Evolutionary conservation across 2,329 filamentous ascomycete genomes (phyloP), one percentile per base, ranked within the genome.

Genomic region (Diaporthe ilicicola): DNA sequence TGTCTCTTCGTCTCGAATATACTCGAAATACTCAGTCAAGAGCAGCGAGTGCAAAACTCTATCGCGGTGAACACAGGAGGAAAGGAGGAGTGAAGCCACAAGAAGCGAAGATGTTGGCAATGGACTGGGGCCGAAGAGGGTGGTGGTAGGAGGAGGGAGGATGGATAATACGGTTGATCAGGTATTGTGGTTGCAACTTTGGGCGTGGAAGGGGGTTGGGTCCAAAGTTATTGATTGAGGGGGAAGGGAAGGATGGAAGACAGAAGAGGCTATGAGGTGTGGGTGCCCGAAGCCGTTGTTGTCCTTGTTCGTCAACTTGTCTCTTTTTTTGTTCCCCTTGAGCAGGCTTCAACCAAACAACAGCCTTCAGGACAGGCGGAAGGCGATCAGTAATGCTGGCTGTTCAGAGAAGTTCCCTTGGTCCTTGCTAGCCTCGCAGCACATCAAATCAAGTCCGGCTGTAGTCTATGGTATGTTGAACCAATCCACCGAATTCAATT

Each of bases 1-100:
- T 10, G 24, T 66, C 37, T 55, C 55, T 70, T 37, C 62, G 48
- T 70, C 44, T 64, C 55, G n/a, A 56, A 32, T 34, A 70, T 39
- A 56, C 71, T 71, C 71, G 71, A 73, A 59, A 71, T 71, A 71
- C 71, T 73, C 71, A 73, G 69, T 71, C 48, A 71, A 73, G 71
- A 71, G 71, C 65, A 69, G 70, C 64, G 71, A 73, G 71, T 71
- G 51, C 51, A 29, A 34, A 62, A 56, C 48, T 51, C 42, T 69
- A 62, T 62, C 59, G 59, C 29, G 44, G 51, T 46, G 50, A 19
- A 61, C 32, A 61, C 46, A 27, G 55, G 44, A 55, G 64, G 42
- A 39, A 62, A 44, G 42, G 48, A 64, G 42, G 53, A 22, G 32
- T 48, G 42, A 50, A 42, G 68, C 53, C 48, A 65, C 48, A 70